A percentile compares a stretch with the other conserved stretches of the same genome.
phyloP scores from a whole-genome alignment of 768 basidiomycete species.

The Clavulina sp. region DNA sequence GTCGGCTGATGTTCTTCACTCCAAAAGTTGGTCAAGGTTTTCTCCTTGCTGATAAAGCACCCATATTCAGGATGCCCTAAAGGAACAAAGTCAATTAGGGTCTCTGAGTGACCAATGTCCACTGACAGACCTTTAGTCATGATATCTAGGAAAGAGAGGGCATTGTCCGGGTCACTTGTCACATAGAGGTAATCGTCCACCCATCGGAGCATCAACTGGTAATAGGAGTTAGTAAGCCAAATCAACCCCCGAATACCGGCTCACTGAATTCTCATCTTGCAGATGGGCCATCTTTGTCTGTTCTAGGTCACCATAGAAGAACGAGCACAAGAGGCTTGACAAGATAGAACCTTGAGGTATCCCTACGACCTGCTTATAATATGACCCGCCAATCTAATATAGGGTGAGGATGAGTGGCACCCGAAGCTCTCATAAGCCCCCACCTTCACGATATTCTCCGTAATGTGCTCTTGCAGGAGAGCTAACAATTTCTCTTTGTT shows the following conservation, averaged over 20 bases:
- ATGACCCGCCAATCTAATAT: constrained; percentile 57
- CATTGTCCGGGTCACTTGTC: constrained; percentile 44
- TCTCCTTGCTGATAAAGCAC: constrained; percentile 73
- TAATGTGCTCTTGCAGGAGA: constrained; percentile 78
- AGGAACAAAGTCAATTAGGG: background rate
- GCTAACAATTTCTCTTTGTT: constrained; percentile 44
- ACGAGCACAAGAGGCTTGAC: constrained; percentile 82
- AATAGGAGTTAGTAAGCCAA: background rate
- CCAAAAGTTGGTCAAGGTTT: constrained; percentile 81
- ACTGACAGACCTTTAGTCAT: constrained; percentile 48
- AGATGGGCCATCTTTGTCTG: constrained; percentile 24
- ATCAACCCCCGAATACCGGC: background rate
- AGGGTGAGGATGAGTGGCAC: background rate
- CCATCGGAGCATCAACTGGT: constrained; percentile 59
- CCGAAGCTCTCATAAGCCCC: constrained; percentile 1
- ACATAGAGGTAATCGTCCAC: constrained; percentile 94
- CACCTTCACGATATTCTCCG: constrained; percentile 82
- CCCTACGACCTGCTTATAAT: constrained; percentile 78
- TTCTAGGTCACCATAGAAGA: constrained; percentile 91
- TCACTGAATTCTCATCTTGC: constrained; percentile 26
- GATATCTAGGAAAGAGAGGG: constrained; percentile 46
- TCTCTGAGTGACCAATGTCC: background rate
- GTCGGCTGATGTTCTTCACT: constrained; percentile 9
- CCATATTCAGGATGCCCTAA: constrained; percentile 84
- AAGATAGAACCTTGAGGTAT: constrained; percentile 97